Evolutionary conservation across 306 rosid genomes (phyloP).

Genomic region (Castanospermum australe): DNA sequence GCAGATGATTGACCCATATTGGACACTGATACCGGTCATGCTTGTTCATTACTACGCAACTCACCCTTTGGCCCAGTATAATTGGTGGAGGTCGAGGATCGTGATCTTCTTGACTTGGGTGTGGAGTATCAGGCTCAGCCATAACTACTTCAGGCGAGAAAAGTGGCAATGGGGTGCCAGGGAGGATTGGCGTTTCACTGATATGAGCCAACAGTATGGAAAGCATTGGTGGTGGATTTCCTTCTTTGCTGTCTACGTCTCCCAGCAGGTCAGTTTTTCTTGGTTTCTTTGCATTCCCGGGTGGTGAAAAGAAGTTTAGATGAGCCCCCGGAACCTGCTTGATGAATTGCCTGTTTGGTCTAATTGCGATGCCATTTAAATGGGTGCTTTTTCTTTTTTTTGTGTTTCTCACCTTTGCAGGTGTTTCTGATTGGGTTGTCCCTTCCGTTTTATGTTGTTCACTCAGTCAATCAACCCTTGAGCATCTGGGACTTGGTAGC

Average conservation of each 20-base stretch:
- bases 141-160: conserved; percentile 87
- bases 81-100: conserved; percentile 69
- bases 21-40: conserved; percentile 92
- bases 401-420: conserved; percentile 40
- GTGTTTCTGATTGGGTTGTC: conserved; percentile 67
- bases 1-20: conserved; percentile 91
- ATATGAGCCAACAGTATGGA: conserved; percentile 72
- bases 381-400: not conserved
- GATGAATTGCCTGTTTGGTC: conserved; percentile 26
- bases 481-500: conserved; percentile 71
- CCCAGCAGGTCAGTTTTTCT: conserved; percentile 67
- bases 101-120: conserved; percentile 66
- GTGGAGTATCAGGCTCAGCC: conserved; percentile 79
- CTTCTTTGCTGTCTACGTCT: conserved; percentile 72
- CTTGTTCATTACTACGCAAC: conserved; percentile 67
- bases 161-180: conserved; percentile 90
- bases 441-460: conserved; percentile 72
- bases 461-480: conserved; percentile 58
- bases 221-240: conserved; percentile 92
- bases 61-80: conserved; percentile 69
- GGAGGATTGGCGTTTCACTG: conserved; percentile 94
- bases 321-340: conserved; percentile 21
- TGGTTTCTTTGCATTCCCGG: not conserved
- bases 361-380: not conserved
- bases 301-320: not conserved